These are phyloP conservation scores for Penicillium egyptiacum DNA, from an alignment of 495 filamentous ascomycete genomes.

Conservation along the genomic window DNA sequence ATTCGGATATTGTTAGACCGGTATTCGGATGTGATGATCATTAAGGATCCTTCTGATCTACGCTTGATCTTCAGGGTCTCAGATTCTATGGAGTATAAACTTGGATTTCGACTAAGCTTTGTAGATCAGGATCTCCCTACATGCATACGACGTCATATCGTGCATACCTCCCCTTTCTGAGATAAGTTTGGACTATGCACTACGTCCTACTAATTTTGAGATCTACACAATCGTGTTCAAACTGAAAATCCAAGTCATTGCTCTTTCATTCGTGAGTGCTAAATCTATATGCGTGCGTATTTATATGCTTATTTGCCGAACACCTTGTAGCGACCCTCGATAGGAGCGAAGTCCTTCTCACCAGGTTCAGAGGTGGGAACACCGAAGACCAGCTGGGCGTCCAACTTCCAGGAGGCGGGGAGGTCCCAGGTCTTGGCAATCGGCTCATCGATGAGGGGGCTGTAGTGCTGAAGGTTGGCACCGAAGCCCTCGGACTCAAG, in stretches of 20 bases:
- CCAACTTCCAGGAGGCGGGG: slow-evolving; percentile 47
- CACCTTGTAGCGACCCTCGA: slow-evolving; percentile 47
- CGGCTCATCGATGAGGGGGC: slow-evolving; percentile 48
- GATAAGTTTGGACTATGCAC: not conserved
- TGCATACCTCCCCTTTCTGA: slow-evolving; percentile 1
- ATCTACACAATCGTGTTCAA: not conserved
- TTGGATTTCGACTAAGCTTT: not conserved
- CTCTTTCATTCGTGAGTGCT: slow-evolving; percentile 14
- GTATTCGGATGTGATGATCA: not conserved
- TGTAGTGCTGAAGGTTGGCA: slow-evolving; percentile 57
- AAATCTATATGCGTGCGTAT: not conserved
- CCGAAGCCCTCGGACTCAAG: slow-evolving; percentile 52
- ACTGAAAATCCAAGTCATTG: not conserved
- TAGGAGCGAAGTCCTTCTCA: slow-evolving; percentile 40
- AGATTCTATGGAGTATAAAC: not conserved
- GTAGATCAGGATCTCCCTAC: slow-evolving; percentile 5
- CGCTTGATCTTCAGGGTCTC: not conserved
- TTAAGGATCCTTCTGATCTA: not conserved
- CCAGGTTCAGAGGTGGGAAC: slow-evolving; percentile 32
- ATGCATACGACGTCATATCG: slow-evolving; percentile 4
- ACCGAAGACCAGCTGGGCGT: slow-evolving; percentile 55
- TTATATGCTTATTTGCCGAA: slow-evolving; percentile 35
- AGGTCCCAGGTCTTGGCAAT: slow-evolving; percentile 44
- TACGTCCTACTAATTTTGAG: not conserved
- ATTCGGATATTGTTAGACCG: not conserved